Base-by-base conservation (phyloP, 345 rosid species). In the Excoecaria cochinchinensis region DNA sequence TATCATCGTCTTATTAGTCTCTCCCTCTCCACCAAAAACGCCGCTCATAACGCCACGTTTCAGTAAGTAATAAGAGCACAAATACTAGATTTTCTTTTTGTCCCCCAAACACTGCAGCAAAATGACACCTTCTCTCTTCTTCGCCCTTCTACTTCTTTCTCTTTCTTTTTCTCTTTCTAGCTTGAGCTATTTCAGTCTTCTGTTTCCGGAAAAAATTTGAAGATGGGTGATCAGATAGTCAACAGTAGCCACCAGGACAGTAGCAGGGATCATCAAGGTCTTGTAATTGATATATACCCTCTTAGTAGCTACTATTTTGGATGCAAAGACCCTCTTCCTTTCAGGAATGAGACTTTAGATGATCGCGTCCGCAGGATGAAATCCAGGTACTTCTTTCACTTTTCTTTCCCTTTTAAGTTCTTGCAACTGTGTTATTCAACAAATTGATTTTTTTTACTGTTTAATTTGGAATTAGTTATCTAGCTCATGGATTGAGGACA, bases 221-320 rank as follows among this genome's bases (percentile, higher is more conserved):
- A 62, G 38, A 71, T 77, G 80, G 71, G 17, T 46, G 75, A 77
- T 19, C 40, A 63, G 16, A 13, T 39, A n/a, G 44, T 40, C 14
- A 2, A 11, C 10, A 17, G 56, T 39, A n/a, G 36, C 3, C 13
- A 55, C 39, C 50, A 50, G 24, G 75, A 76, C 46, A 42, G 5
- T 31, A 44, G 40, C 69, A 71, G 40, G 11, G 79, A 64, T 71
- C 72, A 69, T 11, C 74, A 69, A 14, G 70, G 75, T 17, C 48
- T n/a, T 63, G 78, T 78, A 24, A 31, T 92, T 9, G 88, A 90
- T 70, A 76, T 95, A 40, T 91, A 90, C 78, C 91, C 95, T 2
- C 89, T 95, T 10, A 82, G 88, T 55, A 69, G 86, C 82, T 92
- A 92, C 83, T 95, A 88, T 80, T 94, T 94, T 67, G 95, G 97